Evolutionary conservation across 176 grass and related monocot genomes (phyloP), one percentile per base, ranked within the genome.

Genomic region (Pontederia paniculata): DNA sequence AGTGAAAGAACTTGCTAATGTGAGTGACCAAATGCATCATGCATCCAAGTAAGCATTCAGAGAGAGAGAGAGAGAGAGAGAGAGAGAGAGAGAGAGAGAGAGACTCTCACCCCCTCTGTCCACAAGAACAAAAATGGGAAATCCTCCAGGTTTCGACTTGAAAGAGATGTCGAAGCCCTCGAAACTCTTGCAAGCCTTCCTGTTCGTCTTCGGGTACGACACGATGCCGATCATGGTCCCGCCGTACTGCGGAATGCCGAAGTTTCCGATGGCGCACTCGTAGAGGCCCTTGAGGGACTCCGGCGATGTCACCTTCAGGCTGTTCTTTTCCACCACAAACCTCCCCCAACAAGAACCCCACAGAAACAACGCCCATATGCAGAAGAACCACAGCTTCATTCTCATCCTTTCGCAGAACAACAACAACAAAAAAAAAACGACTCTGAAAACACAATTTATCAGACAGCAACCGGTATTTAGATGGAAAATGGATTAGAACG

Each of bases 231-330:
- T 77, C 88, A 94, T 94, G 57, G 84, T 94, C 44, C 88, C 88
- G 7, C 88, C 88, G 55, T 94, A 94, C 69, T 94, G 84, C 57
- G 88, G 88, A 44, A 94, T 78, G 16, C 88, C 88, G 45, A 94
- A 94, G 69, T 94, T 94, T 49, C 88, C 88, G 72, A 94, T 94
- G n/a, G 88, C 88, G 54, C 88, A 94, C 73, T 89, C 85, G 70
- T 89, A 84, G 41, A 76, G 74, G 43, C 85, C 85, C 70, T 84
- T 89, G 49, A 89, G 28, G 21, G 62, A 56, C 21, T 89, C 80
- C 1, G 85, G 85, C 25, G 85, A 76, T 44, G 85, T 84, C 65
- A 84, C 76, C 77, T 78, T 89, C 59, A 89, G 68, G 76, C 85
- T 89, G 60, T 89, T 89, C 74, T 89, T 89, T 73, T 89, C 85